Evolutionary conservation across 768 basidiomycete genomes (phyloP), one percentile per base, ranked within the genome.

Genomic region (Porphyrellus cyaneotinctus): DNA sequence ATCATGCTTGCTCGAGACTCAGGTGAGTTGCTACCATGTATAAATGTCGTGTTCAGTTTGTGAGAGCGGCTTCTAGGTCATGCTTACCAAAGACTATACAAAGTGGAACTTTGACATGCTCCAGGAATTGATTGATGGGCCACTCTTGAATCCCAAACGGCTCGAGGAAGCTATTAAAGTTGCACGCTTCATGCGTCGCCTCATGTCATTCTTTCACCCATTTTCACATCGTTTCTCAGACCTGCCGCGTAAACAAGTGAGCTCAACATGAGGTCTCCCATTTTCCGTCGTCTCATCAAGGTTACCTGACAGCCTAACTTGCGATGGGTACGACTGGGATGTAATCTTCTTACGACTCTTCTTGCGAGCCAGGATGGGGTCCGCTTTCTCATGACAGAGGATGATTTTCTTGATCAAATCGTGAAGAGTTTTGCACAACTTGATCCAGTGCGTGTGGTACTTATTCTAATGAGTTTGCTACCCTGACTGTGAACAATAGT

Each of bases 191-290:
- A 84, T 95, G 51, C 81, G 88, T n/a, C 78, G 91, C 31, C 72
- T 99, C n/a, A 85, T 95, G 77, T 79, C 84, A 0, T 98, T 98
- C 74, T 97, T 88, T 66, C 88, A 95, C 64, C 97, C 97, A 1
- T 88, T 91, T 66, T 86, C 76, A 51, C 87, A 87, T 68, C 83
- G 90, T 15, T 98, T 97, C 69, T 88, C 90, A 4, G 87, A 91
- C 59, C 76, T 97, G 62, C 79, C 80, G 22, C 80, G 81, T 57
- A 84, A 77, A 38, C 85, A 83, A 68, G 94, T 80, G 49, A 50
- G 52, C 41, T 31, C 23, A 28, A n/a, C 32, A 22, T 14, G 13
- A 18, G n/a, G 12, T 38, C 11, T 26, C 33, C 66, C 13, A 11
- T 37, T 32, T 23, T 47, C 26, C 47, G 33, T 18, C 32, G 46